phyloP scores from a whole-genome alignment of 2,329 filamentous ascomycete genomes.

The Apiospora saccharicola region DNA sequence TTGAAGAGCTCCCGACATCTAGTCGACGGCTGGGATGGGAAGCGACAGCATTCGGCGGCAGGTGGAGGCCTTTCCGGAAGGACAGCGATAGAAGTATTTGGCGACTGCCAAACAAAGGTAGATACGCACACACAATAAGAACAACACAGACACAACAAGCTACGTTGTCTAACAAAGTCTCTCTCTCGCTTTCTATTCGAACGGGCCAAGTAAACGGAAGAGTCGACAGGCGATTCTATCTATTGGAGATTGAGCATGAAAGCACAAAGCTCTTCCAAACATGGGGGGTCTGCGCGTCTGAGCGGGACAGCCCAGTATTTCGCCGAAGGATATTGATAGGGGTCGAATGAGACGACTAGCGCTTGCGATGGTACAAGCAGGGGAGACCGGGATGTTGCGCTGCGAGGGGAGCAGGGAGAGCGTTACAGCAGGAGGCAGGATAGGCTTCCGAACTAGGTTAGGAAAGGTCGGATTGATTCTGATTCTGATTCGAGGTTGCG shows the following conservation, averaged over 20 bases:
- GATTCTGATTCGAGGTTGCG: not conserved
- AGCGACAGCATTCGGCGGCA: constrained; percentile 24
- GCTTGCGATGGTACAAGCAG: constrained; percentile 11
- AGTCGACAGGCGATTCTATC: not conserved
- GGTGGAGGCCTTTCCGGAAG: not conserved
- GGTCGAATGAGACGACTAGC: constrained; percentile 9
- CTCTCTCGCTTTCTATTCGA: not conserved
- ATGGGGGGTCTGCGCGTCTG: not conserved
- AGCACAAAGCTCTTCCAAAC: constrained; percentile 13
- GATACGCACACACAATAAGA: not conserved
- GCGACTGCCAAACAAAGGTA: not conserved
- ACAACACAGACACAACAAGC: not conserved
- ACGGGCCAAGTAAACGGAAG: constrained; percentile 2
- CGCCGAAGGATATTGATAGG: constrained; percentile 16
- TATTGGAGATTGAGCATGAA: constrained; percentile 2
- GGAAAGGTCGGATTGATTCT: not conserved
- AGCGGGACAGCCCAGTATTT: constrained; percentile 10
- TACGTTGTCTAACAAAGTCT: not conserved
- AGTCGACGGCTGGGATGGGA: constrained; percentile 25
- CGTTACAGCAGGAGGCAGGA: constrained; percentile 1
- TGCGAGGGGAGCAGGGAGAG: constrained; percentile 1
- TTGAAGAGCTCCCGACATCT: constrained; percentile 27
- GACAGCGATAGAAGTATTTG: not conserved
- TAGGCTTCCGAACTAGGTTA: constrained; percentile 17
- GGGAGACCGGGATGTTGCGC: not conserved